Evolutionary conservation across 2,329 filamentous ascomycete genomes (phyloP).

Genomic region (Cladosporium cucumerinum): DNA sequence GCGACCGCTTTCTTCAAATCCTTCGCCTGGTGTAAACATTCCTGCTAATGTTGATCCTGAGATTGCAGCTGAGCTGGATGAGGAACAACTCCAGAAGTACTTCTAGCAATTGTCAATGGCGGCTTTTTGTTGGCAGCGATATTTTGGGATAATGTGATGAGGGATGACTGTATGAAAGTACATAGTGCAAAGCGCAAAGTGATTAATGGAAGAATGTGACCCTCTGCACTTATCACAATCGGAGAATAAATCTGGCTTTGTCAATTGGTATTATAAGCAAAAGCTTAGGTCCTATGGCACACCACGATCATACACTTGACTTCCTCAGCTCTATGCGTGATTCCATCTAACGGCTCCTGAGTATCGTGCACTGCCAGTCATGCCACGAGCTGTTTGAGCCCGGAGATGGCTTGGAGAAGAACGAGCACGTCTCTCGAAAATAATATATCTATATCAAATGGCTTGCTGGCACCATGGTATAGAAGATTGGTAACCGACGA

Average conservation of each 20-base stretch:
- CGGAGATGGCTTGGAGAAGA: neutral
- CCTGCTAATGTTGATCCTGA: conserved; percentile 13
- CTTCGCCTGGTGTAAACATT: conserved; percentile 10
- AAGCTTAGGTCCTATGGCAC: neutral
- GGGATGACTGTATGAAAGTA: neutral
- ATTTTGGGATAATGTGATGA: neutral
- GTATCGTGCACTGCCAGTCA: too few species aligned
- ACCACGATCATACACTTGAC: neutral
- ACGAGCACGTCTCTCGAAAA: neutral
- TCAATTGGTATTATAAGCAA: neutral
- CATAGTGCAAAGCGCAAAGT: conserved; percentile 1
- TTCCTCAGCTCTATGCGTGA: neutral
- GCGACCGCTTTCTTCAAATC: conserved; percentile 12
- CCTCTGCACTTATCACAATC: neutral
- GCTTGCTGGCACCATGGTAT: neutral
- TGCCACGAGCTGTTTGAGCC: too few species aligned
- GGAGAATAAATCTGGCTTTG: too few species aligned
- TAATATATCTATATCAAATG: too few species aligned
- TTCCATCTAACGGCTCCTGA: neutral
- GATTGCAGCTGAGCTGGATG: conserved; percentile 14
- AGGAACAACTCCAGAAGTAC: conserved; percentile 14
- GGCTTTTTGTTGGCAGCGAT: neutral
- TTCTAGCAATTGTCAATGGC: neutral
- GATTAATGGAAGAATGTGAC: neutral
- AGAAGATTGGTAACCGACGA: neutral